Evolutionary conservation across 2,329 filamentous ascomycete species (phyloP), one percentile per base, ranked within the genome.

Genomic region (Gaeumannomyces tritici): DNA sequence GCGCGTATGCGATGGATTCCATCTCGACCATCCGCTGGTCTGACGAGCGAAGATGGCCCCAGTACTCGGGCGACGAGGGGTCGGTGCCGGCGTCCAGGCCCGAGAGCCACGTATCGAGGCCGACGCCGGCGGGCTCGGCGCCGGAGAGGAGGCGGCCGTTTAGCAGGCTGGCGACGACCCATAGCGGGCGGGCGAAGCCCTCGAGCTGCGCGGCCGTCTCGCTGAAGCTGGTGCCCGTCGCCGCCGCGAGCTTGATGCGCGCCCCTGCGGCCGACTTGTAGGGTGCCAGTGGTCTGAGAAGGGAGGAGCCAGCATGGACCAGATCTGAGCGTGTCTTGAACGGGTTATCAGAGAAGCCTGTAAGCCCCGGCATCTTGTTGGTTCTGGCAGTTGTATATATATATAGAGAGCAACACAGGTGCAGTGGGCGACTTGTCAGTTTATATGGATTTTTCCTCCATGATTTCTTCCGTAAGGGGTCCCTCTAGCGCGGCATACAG

Each of bases 21-120:
- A 79, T 76, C 65, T 83, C 81, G 0, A 83, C 81, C 80, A 83
- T 83, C 2, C 79, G 69, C 65, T 83, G 81, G 59, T 83, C 80
- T 26, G 73, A 72, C 5, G 79, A 67, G 0, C 72, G 69, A 2
- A 82, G 73, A 1, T 72, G 68, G 0, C 79, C 80, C 80, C 80
- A 83, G 64, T 80, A 83, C 28, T 76, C 75, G 0, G 65, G 54
- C 24, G 72, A 67, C 0, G 63, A 54, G 0, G 74, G 74, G 26
- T 77, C 70, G 0, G 71, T 72, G 5, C 75, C 75, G 3, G 66
- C 63, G 0, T 64, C 62, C n/a, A 75, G 57, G 26, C 75, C 68
- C 15, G 66, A 29, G 29, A 73, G 57, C 75, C 75, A 77, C 61
- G 68, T 67, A 21, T 63, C 5, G 15, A 68, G 35, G 13, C 61